Evolutionary conservation across 495 filamentous ascomycete genomes (phyloP).

Genomic region (Bathelium albidoporum): DNA sequence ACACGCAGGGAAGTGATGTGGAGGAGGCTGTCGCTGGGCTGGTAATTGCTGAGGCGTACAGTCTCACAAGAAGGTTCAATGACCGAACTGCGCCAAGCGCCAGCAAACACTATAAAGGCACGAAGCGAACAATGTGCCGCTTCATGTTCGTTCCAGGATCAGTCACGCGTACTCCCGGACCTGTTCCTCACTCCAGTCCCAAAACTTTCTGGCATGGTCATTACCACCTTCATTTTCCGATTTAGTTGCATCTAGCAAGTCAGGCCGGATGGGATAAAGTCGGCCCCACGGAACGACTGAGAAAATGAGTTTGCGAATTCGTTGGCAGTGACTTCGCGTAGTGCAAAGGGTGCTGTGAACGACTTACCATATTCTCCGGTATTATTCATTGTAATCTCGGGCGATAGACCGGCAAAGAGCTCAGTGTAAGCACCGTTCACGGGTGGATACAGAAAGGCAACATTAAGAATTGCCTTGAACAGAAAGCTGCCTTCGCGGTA

Average conservation of each 20-base stretch:
- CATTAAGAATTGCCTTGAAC: not conserved
- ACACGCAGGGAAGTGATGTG: too few relatives aligned
- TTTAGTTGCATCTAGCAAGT: slow-evolving; percentile 21
- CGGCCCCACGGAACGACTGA: slow-evolving; percentile 30
- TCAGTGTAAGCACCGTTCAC: slow-evolving; percentile 10
- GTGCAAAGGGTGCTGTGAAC: not conserved
- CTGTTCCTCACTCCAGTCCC: slow-evolving; percentile 28
- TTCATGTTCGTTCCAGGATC: too few relatives aligned
- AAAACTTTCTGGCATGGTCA: slow-evolving; percentile 27
- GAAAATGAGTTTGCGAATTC: not conserved
- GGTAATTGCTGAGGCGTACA: too few relatives aligned
- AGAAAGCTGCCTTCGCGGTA: slow-evolving; percentile 15
- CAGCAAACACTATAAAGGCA: too few relatives aligned
- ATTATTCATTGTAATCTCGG: slow-evolving; percentile 4
- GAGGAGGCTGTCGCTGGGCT: too few relatives aligned
- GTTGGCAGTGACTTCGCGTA: not conserved
- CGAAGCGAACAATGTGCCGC: too few relatives aligned
- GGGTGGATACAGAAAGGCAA: slow-evolving; percentile 4
- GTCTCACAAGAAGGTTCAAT: too few relatives aligned
- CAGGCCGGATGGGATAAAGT: slow-evolving; percentile 15
- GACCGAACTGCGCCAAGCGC: too few relatives aligned
- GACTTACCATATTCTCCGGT: slow-evolving; percentile 10
- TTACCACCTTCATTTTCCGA: slow-evolving; percentile 16
- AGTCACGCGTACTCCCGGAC: slow-evolving; percentile 12
- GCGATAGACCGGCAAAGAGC: slow-evolving; percentile 9